Base-by-base conservation (phyloP, 345 rosid species). In the Aethionema arabicum region DNA sequence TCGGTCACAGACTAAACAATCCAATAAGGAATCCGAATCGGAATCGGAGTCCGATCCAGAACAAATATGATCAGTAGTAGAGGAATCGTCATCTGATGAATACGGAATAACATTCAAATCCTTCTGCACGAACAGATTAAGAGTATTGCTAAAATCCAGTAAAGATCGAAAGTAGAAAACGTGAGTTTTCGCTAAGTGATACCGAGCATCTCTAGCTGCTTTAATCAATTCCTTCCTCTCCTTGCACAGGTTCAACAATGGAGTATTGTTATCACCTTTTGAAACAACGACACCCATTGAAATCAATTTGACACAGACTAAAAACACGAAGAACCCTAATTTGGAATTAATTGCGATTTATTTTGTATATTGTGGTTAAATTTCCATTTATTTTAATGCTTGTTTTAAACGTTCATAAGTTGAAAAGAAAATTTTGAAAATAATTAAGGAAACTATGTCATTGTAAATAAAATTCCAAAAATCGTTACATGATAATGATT, bases 201-300 rank as follows among this genome's bases (percentile, higher is more conserved):
- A 63, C 7, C 76, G 62, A 64, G 68, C 71, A 54, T 67, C 61
- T 46, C 59, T 67, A 0, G 75, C 70, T 42, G 55, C 65, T 61
- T n/a, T 74, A 39, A 59, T 77, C 56, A 67, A 38, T 33, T 63
- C 61, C 47, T 67, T 74, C 46, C 76, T 74, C 68, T 74, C 78
- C 11, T 56, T 64, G 33, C 81, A 77, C 5, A 70, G 78, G 44
- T 27, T 71, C 62, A 74, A 21, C 68, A 77, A 56, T 40, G 70
- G 73, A 9, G 74, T 57, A 14, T 48, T 48, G 5, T 31, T 40
- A 13, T 75, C 65, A 9, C 42, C 68, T 57, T 51, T 75, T 11
- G 72, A 70, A 55, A 29, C 45, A 37, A 61, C 56, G 14, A 36
- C 39, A 54, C 73, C 73, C 67, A 69, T 68, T 21, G 30, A 11